Evolutionary conservation across 2,329 filamentous ascomycete species (phyloP).

Genomic region (Pseudohalonectria lignicola): DNA sequence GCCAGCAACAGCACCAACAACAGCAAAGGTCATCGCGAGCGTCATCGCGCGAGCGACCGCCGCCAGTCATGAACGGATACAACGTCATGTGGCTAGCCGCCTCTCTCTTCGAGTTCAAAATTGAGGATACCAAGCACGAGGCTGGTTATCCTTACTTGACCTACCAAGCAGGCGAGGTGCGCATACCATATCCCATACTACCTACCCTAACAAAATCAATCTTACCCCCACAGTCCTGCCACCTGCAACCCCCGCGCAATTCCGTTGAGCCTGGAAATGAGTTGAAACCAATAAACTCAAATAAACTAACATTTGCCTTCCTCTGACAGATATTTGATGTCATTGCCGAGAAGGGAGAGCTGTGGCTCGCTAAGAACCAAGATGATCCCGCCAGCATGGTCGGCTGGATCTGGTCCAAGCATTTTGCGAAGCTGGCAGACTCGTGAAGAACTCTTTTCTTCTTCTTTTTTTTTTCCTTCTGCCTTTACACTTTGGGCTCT

Average conservation of each 20-base stretch:
- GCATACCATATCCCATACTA: no score
- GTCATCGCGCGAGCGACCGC: constrained; percentile 47
- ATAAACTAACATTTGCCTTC: no score
- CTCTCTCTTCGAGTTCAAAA: constrained; percentile 94
- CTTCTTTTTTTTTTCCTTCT: background rate
- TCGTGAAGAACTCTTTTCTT: constrained; percentile 11
- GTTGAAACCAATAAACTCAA: background rate
- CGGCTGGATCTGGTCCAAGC: constrained; percentile 99
- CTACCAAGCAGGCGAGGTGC: constrained; percentile 83
- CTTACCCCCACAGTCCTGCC: background rate
- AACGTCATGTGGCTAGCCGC: constrained; percentile 84
- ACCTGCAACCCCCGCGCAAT: background rate
- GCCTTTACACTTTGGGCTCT: no score
- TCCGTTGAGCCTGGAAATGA: background rate
- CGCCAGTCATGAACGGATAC: constrained; percentile 39
- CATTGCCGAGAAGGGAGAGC: constrained; percentile 90
- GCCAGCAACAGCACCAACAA: constrained; percentile 15
- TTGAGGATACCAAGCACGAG: constrained; percentile 82
- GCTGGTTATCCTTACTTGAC: constrained; percentile 93
- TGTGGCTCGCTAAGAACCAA: constrained; percentile 96
- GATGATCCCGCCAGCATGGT: constrained; percentile 71
- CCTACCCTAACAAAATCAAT: constrained; percentile 1
- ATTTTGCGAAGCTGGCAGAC: constrained; percentile 66
- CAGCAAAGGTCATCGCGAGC: constrained; percentile 38
- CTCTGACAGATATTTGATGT: constrained; percentile 79